phyloP scores from a whole-genome alignment of 441 rosid species.

The Aleurites moluccanus region DNA sequence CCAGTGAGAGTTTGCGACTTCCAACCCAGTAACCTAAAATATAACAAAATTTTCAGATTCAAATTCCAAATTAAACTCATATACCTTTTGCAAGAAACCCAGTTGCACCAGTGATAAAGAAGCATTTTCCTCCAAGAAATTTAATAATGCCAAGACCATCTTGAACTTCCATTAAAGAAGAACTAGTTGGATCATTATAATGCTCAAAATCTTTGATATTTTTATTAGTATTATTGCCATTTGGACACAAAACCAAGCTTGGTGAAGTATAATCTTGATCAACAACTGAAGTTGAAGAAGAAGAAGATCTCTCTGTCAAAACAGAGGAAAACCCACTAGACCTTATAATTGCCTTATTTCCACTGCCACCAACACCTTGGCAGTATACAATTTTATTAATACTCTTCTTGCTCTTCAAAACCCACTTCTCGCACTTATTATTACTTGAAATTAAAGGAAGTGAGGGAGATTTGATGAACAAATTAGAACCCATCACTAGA shows the following conservation, averaged over 20 bases:
- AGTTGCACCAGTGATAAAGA: slow-evolving; percentile 82
- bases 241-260: slow-evolving; percentile 57
- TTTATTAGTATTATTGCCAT: slow-evolving; percentile 44
- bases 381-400: slow-evolving; percentile 38
- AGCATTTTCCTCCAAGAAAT: slow-evolving; percentile 66
- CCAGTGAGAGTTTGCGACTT: too few species aligned
- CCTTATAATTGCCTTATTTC: slow-evolving; percentile 36
- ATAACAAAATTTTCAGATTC: not conserved
- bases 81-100: slow-evolving; percentile 90
- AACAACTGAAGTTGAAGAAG: slow-evolving; percentile 28
- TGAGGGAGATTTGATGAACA: slow-evolving; percentile 54
- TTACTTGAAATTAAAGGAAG: slow-evolving; percentile 26
- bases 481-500: slow-evolving; percentile 60
- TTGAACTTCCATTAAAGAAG: slow-evolving; percentile 51
- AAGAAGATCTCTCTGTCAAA: slow-evolving; percentile 36
- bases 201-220: slow-evolving; percentile 57
- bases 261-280: slow-evolving; percentile 35
- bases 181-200: slow-evolving; percentile 36
- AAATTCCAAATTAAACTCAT: not conserved
- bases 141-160: slow-evolving; percentile 86
- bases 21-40: not conserved
- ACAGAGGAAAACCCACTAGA: slow-evolving; percentile 48
- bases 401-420: slow-evolving; percentile 35
- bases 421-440: slow-evolving; percentile 28
- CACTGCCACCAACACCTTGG: slow-evolving; percentile 54